Evolutionary conservation across 1,284 basidiomycete genomes (phyloP), one percentile per base, ranked within the genome.

Genomic region (Leccinum pachyderme): DNA sequence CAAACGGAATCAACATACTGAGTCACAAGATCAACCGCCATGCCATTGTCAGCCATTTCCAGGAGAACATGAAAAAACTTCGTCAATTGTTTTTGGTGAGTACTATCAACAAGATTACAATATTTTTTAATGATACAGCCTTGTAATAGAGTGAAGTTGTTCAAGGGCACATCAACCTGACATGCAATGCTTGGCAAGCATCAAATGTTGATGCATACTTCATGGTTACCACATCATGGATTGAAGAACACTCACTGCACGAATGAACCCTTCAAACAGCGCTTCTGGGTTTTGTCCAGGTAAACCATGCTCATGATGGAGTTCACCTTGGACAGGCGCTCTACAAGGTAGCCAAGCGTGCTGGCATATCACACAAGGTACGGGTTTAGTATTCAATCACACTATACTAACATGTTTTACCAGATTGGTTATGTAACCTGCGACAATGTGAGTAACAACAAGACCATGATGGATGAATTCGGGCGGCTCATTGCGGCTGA

Each of bases 101-200:
- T 37, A 8, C 43, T 35, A 31, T 8, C 32, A 43, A 4, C 18
- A 22, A 51, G 2, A 4, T 37, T 47, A 13, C 9, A 5, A 18
- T 9, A 11, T 45, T 45, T 31, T 4, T 28, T 47, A n/a, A 47
- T 18, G 13, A 31, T 31, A n/a, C n/a, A n/a, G n/a, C 6, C 0
- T 11, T 47, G 45, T 6, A 22, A 47, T 31, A 47, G 45, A 47
- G 46, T 32, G n/a, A 33, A 1, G 31, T 32, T 4, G 7, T 55
- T 2, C 11, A 5, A 25, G 57, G 57, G 0, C 18, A 5, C 1
- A 35, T 58, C 37, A 58, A 31, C 27, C 32, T 58, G 5, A 59
- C 48, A 1, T 58, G 51, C 25, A 24, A 59, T 18, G 48, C 51
- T 12, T 59, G 50, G 44, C 56, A 58, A 12, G 57, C 56, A 1